Evolutionary conservation across 805 yeast species (phyloP).

Genomic region (Myxozyma mucilagina): DNA sequence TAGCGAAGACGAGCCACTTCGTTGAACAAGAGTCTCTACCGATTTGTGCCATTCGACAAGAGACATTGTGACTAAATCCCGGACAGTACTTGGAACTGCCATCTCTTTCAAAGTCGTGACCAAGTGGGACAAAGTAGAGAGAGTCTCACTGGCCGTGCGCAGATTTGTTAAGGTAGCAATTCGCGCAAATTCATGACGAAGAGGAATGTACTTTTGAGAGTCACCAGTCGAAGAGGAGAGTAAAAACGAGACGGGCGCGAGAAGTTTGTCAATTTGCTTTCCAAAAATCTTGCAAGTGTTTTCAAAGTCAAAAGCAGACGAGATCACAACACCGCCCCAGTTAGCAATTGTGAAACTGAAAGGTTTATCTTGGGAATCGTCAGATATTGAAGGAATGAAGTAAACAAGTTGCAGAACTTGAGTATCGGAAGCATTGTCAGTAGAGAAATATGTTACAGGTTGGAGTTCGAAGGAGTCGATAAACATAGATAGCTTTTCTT

Average conservation of each 20-base stretch:
- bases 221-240: background rate
- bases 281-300: constrained; percentile 69
- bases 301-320: constrained; percentile 36
- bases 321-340: constrained; percentile 78
- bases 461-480: constrained; percentile 23
- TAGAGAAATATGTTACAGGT: constrained; percentile 4
- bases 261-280: constrained; percentile 67
- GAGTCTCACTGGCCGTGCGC: constrained; percentile 62
- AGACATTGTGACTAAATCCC: constrained; percentile 55
- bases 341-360: constrained; percentile 58
- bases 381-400: constrained; percentile 3
- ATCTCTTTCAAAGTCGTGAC: constrained; percentile 71
- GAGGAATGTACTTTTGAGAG: constrained; percentile 5
- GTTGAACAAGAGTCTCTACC: constrained; percentile 31
- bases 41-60: constrained; percentile 48
- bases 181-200: constrained; percentile 49
- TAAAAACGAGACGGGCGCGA: constrained; percentile 68
- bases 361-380: background rate
- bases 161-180: constrained; percentile 59
- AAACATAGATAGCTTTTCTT: constrained; percentile 4
- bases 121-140: constrained; percentile 69
- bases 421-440: background rate
- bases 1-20: background rate
- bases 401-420: constrained; percentile 24
- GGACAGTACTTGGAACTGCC: constrained; percentile 76